These are phyloP conservation scores for Coffea canephora DNA, from an alignment of 257 asterid genomes.

Conservation along the genomic window DNA sequence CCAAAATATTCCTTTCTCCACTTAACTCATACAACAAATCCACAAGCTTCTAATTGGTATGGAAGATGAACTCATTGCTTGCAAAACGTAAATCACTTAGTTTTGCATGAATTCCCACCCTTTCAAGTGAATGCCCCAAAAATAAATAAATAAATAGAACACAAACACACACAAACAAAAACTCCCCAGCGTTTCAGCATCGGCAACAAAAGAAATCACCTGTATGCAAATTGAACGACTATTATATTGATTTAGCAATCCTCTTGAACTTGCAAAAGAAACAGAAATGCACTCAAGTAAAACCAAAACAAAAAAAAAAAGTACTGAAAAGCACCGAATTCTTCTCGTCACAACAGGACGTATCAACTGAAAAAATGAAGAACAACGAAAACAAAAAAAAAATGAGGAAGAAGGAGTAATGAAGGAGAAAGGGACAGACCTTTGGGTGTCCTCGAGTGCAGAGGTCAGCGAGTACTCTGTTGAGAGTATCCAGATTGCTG, in stretches of 20 bases:
- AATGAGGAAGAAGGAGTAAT: background rate
- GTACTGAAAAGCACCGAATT: background rate
- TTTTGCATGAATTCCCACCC: background rate
- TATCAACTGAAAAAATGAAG: conserved; percentile 10
- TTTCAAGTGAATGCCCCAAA: background rate
- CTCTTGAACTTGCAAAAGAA: background rate
- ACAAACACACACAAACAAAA: background rate
- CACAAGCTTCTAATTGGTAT: background rate
- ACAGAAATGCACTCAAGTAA: background rate
- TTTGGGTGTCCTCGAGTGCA: conserved; percentile 68
- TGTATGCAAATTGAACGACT: background rate
- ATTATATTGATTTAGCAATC: background rate
- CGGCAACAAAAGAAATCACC: background rate
- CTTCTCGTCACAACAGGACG: background rate
- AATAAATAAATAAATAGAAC: too few species aligned
- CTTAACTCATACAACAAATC: background rate
- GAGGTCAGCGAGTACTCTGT: conserved; percentile 64
- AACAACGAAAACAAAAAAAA: background rate
- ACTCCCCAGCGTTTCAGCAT: background rate
- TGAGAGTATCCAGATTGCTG: conserved; percentile 65
- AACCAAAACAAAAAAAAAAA: background rate
- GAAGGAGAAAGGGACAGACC: conserved; percentile 29
- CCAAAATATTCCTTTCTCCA: background rate
- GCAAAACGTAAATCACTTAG: background rate
- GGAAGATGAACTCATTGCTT: background rate